phyloP scores from a whole-genome alignment of 805 yeast genomes.

The Schwanniomyces pseudopolymorphus region DNA sequence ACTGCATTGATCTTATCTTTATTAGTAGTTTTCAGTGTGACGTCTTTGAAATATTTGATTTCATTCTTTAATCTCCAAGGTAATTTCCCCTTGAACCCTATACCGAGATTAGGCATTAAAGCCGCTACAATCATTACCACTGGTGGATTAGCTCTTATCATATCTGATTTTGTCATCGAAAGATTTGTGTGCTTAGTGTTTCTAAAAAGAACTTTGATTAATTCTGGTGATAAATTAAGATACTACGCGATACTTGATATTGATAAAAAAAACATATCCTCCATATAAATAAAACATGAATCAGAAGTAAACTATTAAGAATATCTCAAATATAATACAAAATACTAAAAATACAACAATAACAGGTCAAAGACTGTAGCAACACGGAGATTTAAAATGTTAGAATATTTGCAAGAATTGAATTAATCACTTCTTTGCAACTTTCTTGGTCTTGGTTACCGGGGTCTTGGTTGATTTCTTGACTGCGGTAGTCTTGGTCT shows the following conservation, averaged over 20 bases:
- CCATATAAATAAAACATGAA: constrained; percentile 2
- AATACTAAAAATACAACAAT: constrained; percentile 2
- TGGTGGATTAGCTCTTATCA: constrained; percentile 14
- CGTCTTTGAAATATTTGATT: constrained; percentile 78
- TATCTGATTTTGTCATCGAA: not conserved
- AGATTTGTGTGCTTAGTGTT: not conserved
- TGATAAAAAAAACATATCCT: constrained; percentile 1
- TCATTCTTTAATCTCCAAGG: constrained; percentile 90
- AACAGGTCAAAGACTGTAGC: not conserved
- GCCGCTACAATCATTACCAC: constrained; percentile 78
- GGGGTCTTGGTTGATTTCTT: not conserved
- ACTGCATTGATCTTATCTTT: constrained; percentile 62
- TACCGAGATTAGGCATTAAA: constrained; percentile 74
- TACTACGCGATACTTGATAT: not conserved
- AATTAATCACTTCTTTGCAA: constrained; percentile 1
- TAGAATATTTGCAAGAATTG: not conserved
- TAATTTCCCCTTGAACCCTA: constrained; percentile 75
- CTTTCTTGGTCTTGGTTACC: constrained; percentile 1
- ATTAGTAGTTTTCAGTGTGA: constrained; percentile 51
- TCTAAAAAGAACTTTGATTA: not conserved
- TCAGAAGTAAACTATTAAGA: constrained; percentile 2
- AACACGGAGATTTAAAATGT: not conserved
- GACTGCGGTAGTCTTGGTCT: constrained; percentile 5
- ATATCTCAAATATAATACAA: not conserved
- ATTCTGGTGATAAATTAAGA: not conserved